Percentiles rank a stretch among this genome's conserved stretches.
Conservation (phyloP, 1,284 basidiomycete genomes). For the Puccinia polysora region DNA sequence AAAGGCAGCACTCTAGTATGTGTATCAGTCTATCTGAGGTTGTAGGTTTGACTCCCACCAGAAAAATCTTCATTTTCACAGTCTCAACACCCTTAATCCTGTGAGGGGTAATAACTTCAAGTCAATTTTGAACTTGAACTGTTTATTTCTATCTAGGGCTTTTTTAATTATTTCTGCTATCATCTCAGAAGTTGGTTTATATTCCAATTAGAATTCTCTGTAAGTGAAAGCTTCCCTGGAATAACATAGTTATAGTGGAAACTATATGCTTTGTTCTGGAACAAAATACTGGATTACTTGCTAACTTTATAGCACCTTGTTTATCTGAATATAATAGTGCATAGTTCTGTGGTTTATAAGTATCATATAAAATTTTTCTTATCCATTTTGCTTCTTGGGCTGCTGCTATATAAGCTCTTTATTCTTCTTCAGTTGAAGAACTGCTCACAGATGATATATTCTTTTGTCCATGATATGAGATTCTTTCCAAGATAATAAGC, state of each 20-base stretch:
- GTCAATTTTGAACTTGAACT: not conserved
- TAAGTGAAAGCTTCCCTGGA: constrained; percentile 1
- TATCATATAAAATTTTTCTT: not conserved
- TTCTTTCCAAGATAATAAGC: not conserved
- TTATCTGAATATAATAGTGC: constrained; percentile 3
- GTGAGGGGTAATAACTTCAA: not conserved
- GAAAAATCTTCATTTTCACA: too few relatives aligned
- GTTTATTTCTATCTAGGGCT: constrained; percentile 13
- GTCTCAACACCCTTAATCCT: not conserved
- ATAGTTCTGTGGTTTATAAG: not conserved
- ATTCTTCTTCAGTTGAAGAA: constrained; percentile 18
- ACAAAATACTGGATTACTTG: constrained; percentile 15
- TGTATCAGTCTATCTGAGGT: too few relatives aligned
- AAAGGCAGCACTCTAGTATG: too few relatives aligned
- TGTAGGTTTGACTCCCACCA: too few relatives aligned
- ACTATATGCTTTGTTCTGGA: constrained; percentile 30
- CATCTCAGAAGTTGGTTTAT: constrained; percentile 12
- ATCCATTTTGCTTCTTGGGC: constrained; percentile 11
- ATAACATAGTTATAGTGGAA: constrained; percentile 15
- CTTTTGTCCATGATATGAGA: constrained; percentile 4
- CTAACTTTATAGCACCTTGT: constrained; percentile 6
- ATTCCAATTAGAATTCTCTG: not conserved
- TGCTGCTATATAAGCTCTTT: not conserved
- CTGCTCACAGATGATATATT: not conserved
- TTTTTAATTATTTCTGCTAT: constrained; percentile 5